A percentile compares a stretch with the other conserved stretches of the same genome.
Conservation (phyloP, 2,329 filamentous ascomycete genomes). For the Sporothrix euskadiensis region DNA sequence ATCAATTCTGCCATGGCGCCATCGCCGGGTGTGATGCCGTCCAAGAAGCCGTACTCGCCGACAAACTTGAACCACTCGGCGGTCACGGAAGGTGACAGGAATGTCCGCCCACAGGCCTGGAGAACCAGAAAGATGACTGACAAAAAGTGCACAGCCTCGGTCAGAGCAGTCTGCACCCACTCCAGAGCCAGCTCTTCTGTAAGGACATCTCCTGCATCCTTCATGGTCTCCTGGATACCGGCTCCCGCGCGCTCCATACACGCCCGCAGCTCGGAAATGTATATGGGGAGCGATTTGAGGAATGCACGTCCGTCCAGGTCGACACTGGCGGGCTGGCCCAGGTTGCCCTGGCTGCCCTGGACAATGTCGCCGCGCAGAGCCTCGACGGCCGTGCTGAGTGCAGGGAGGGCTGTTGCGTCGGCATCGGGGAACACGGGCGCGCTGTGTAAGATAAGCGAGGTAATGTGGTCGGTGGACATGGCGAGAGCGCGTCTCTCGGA, state of each 20-base stretch:
- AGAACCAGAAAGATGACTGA: constrained; percentile 72
- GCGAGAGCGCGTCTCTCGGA: constrained; percentile 69
- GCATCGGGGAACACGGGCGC: constrained; percentile 31
- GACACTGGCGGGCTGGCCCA: neutral
- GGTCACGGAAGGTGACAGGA: constrained; percentile 60
- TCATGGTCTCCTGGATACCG: constrained; percentile 52
- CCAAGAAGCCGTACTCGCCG: constrained; percentile 68
- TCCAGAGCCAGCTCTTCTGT: constrained; percentile 57
- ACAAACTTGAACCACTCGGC: constrained; percentile 75
- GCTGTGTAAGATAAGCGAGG: constrained; percentile 51
- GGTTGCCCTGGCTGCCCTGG: constrained; percentile 18
- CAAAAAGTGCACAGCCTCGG: constrained; percentile 72
- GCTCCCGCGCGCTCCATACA: constrained; percentile 53
- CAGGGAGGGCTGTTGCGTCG: neutral
- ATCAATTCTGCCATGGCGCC: constrained; percentile 53
- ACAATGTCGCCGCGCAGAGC: constrained; percentile 27
- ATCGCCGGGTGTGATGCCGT: constrained; percentile 54
- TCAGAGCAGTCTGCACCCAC: constrained; percentile 64
- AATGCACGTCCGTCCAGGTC: constrained; percentile 39
- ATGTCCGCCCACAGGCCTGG: constrained; percentile 55
- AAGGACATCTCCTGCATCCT: constrained; percentile 48
- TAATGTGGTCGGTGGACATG: constrained; percentile 60
- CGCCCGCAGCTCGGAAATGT: constrained; percentile 49
- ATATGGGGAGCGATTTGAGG: constrained; percentile 51
- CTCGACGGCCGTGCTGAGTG: constrained; percentile 12